Evolutionary conservation across 106 monocot species (phyloP).

Genomic region (Xerophyta viscosa): DNA sequence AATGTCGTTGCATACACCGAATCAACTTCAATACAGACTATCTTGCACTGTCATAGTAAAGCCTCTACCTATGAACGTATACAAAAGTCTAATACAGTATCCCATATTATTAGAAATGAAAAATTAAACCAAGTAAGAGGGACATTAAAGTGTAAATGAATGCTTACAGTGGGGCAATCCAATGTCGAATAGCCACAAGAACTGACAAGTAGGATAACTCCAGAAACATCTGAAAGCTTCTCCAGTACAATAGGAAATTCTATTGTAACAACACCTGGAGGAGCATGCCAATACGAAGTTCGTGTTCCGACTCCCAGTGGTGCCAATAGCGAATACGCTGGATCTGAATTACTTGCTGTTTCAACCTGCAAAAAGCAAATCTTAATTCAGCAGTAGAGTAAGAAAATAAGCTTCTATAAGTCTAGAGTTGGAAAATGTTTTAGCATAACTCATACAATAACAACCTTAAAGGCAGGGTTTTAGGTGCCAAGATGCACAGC

Average conservation of each 20-base stretch:
- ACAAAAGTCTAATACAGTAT: no score
- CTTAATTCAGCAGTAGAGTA: not conserved
- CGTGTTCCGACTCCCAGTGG: constrained; percentile 59
- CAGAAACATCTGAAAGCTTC: constrained; percentile 76
- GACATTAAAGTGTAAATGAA: not conserved
- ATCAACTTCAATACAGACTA: no score
- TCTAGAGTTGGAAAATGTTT: no score
- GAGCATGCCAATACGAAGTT: constrained; percentile 79
- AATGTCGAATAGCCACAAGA: constrained; percentile 81
- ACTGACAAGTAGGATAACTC: constrained; percentile 74
- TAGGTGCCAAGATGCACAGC: no score
- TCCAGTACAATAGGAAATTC: constrained; percentile 93
- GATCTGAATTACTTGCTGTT: constrained; percentile 63
- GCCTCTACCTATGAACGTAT: no score
- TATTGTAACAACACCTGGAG: constrained; percentile 38
- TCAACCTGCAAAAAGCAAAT: constrained; percentile 52
- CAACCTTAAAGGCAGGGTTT: no score
- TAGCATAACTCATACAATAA: no score
- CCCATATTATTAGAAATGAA: no score
- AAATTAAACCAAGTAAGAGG: no score
- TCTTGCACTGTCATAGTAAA: no score
- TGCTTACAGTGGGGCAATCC: constrained; percentile 83
- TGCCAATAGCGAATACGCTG: constrained; percentile 58
- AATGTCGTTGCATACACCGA: no score
- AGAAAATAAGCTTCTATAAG: no score